Conservation (phyloP, 2,329 filamentous ascomycete species). For the Amauroascus niger region DNA sequence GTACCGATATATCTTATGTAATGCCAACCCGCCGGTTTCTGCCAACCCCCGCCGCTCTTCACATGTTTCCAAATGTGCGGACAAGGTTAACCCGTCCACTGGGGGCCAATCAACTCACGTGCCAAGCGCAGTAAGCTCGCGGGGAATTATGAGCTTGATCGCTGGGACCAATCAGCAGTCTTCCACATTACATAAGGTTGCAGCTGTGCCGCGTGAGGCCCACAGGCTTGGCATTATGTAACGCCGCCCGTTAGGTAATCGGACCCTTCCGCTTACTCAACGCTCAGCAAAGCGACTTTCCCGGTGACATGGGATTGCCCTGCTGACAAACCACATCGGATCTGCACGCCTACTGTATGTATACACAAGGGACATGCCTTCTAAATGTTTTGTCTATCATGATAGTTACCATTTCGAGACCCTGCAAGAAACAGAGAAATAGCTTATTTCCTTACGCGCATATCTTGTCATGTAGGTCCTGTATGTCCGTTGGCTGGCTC, state of each 20-base stretch:
- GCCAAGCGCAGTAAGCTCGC: slow-evolving; percentile 1
- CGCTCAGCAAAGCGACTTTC: neutral
- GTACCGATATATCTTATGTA: slow-evolving; percentile 11
- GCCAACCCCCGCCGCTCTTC: neutral
- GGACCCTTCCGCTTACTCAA: neutral
- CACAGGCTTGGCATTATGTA: slow-evolving; percentile 8
- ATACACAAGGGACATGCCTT: too few relatives aligned
- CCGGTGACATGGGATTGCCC: neutral
- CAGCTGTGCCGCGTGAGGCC: slow-evolving; percentile 1
- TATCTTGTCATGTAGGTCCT: too few relatives aligned
- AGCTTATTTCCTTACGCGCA: too few relatives aligned
- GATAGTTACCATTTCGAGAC: too few relatives aligned
- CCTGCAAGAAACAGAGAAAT: too few relatives aligned
- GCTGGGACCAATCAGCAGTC: neutral
- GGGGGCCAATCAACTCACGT: neutral
- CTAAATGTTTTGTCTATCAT: too few relatives aligned
- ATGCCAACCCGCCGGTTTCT: slow-evolving; percentile 6
- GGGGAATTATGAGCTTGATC: slow-evolving; percentile 2
- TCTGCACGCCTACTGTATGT: too few relatives aligned
- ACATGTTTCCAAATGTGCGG: slow-evolving; percentile 4
- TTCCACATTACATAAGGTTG: slow-evolving; percentile 4
- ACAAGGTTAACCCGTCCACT: neutral
- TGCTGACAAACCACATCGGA: neutral
- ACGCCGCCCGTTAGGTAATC: neutral
- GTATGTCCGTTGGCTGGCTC: too few relatives aligned